Percentiles rank a stretch among this genome's conserved stretches.
Evolutionary conservation across 805 yeast genomes (phyloP).

Genomic region (Lipomyces kockii): DNA sequence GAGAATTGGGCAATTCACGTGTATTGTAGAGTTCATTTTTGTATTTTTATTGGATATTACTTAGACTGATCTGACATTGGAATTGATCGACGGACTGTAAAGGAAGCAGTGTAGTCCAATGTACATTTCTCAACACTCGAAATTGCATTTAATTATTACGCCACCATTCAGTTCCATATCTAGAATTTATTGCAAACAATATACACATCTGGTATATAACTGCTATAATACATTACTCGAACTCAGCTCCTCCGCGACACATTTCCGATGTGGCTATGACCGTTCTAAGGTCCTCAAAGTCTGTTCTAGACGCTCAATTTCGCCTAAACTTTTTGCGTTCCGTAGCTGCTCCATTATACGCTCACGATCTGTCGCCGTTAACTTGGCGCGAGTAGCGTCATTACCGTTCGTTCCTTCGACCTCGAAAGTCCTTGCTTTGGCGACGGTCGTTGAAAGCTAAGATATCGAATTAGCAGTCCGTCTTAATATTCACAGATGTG

Average conservation of each 20-base stretch:
- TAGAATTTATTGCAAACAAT: neutral
- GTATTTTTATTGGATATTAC: no score
- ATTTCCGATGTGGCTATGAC: neutral
- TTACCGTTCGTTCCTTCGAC: constrained; percentile 43
- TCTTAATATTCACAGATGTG: neutral
- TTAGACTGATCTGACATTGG: no score
- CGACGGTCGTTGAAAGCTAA: constrained; percentile 10
- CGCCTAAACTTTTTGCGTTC: constrained; percentile 70
- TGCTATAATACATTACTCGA: neutral
- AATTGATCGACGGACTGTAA: no score
- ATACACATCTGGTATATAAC: neutral
- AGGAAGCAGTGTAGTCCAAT: no score
- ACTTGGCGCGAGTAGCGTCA: constrained; percentile 41
- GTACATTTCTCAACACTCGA: no score
- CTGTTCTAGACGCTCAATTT: constrained; percentile 71
- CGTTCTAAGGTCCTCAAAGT: constrained; percentile 14
- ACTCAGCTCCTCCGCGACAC: no score
- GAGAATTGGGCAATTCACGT: neutral
- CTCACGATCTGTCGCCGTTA: constrained; percentile 60
- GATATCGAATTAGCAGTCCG: neutral
- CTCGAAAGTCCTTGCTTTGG: constrained; percentile 16
- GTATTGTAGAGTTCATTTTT: neutral
- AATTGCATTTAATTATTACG: neutral
- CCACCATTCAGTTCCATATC: neutral
- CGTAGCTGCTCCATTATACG: constrained; percentile 59